A percentile compares a stretch with the other conserved stretches of the same genome.
phyloP scores from a whole-genome alignment of 176 grass and related monocot genomes.

The Avena sativa region DNA sequence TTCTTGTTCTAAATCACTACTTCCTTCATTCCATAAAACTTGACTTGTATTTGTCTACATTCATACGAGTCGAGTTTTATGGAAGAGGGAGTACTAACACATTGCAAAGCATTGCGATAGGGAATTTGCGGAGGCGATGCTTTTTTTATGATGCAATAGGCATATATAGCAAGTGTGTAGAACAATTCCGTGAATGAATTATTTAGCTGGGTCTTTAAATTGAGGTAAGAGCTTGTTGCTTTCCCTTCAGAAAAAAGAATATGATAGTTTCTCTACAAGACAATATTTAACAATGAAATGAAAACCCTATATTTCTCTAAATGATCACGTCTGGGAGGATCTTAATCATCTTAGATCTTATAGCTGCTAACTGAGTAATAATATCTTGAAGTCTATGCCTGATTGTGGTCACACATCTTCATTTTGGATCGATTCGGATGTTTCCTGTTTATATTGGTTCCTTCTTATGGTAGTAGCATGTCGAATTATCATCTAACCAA shows the following conservation, averaged over 20 bases:
- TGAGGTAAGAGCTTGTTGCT: background rate
- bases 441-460: background rate
- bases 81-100: no score
- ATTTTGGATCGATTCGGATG: background rate
- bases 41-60: no score
- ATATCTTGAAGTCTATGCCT: background rate
- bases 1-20: no score
- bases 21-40: no score
- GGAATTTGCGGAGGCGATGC: background rate
- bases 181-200: background rate
- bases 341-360: background rate
- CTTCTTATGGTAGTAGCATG: background rate
- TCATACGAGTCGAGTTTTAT: no score
- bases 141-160: background rate
- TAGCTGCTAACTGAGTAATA: background rate
- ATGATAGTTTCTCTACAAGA: background rate
- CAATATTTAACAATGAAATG: background rate
- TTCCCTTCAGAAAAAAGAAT: constrained; percentile 24
- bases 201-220: background rate
- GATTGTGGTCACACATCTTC: background rate
- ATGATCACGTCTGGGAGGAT: background rate
- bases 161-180: background rate
- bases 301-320: constrained; percentile 1
- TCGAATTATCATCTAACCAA: background rate
- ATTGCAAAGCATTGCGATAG: no score